Base-by-base conservation (phyloP, 2,329 filamentous ascomycete species). In the Ramularia endophylla region DNA sequence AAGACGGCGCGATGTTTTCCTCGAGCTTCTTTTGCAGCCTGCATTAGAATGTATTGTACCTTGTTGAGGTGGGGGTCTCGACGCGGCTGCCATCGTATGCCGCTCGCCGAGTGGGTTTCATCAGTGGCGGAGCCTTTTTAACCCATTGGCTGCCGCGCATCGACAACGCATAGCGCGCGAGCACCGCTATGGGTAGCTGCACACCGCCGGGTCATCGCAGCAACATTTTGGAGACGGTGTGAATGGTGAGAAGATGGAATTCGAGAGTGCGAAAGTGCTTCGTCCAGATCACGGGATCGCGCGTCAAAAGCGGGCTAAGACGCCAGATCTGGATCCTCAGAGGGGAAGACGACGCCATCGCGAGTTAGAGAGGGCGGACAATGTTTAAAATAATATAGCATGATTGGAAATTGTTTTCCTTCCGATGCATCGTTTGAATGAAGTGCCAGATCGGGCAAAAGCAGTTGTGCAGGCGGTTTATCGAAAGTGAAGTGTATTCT, bases 151-250 rank as follows among this genome's bases (percentile, higher is more conserved):
- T 41, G 42, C 31, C 32, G 33, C 12, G 27, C 19, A 19, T 31
- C 20, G 16, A 28, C 31, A 33, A 5, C n/a, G n/a, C 15, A 30
- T 27, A 12, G 12, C 11, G n/a, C 39, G 22, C 32, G 32, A 20
- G 32, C 32, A 22, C 5, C 32, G 17, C 9, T 13, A 20, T 9
- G 17, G 32, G 16, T 12, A 17, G 32, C 15, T 34, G 32, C 31
- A 36, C 37, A 41, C 38, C 42, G 33, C 38, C 33, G 33, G 27
- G 32, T 38, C 20, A 37, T 28, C 37, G 27, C 16, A 40, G 33
- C 31, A 41, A 41, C 42, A 27, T 20, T 17, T 38, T n/a, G 36
- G 20, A 29, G 33, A 11, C 19, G 32, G 25, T 25, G 28, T 20
- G 8, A 17, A 4, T 33, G 16, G 12, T 27, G 31, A 25, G 13